Evolutionary conservation across 768 basidiomycete genomes (phyloP).

Genomic region (Clavaria fumosa): DNA sequence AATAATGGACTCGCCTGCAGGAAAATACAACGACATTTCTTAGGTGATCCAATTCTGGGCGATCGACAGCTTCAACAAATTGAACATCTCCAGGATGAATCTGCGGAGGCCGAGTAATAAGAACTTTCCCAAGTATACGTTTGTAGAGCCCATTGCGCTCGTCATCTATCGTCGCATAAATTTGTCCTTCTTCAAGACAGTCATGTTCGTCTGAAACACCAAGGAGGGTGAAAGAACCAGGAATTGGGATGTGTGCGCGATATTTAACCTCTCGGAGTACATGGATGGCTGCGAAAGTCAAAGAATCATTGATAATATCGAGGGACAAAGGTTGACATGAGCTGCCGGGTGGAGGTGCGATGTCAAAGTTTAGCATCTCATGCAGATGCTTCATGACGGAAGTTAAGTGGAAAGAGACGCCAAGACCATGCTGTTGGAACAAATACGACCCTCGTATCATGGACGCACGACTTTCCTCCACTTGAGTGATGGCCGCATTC

Average conservation of each 20-base stretch:
- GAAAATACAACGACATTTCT: conserved; percentile 2
- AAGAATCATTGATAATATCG: conserved; percentile 19
- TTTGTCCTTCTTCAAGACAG: conserved; percentile 29
- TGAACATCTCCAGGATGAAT: conserved; percentile 37
- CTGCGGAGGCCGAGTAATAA: conserved; percentile 37
- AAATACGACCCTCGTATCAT: conserved; percentile 23
- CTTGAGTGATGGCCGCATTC: conserved; percentile 21
- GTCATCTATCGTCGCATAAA: conserved; percentile 28
- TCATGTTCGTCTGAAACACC: conserved; percentile 38
- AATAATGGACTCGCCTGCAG: no score
- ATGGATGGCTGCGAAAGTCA: conserved; percentile 28
- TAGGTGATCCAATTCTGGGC: conserved; percentile 16
- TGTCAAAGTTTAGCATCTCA: conserved; percentile 17
- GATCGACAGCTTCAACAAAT: conserved; percentile 27
- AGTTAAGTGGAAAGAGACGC: conserved; percentile 28
- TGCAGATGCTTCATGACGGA: conserved; percentile 26
- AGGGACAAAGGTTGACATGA: not conserved
- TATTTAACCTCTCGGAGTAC: conserved; percentile 37
- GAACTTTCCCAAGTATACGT: conserved; percentile 22
- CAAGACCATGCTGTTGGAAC: conserved; percentile 29
- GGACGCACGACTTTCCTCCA: conserved; percentile 20
- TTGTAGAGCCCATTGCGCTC: conserved; percentile 15
- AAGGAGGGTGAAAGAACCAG: conserved; percentile 32
- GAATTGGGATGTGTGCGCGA: conserved; percentile 33
- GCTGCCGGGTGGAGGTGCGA: no score